These are phyloP conservation scores for Euphorbia tirucalli DNA, from an alignment of 345 rosid species.

Conservation along the genomic window DNA sequence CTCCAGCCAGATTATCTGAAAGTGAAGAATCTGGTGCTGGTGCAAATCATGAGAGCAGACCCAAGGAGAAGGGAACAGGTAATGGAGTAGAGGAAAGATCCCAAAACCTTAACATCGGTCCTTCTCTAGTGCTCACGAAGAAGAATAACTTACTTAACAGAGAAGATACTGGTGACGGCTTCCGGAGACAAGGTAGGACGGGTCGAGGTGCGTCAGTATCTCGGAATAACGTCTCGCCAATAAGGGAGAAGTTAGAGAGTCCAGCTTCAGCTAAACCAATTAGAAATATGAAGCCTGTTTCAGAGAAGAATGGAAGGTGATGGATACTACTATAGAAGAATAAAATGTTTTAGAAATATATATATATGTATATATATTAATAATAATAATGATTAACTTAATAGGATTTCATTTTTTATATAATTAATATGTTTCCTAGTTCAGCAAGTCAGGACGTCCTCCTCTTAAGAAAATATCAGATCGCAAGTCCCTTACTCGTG, in stretches of 20 bases:
- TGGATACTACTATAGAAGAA: slow-evolving; percentile 11
- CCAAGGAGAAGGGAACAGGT: slow-evolving; percentile 36
- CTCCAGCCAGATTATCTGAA: slow-evolving; percentile 54
- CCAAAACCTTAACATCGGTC: slow-evolving; percentile 24
- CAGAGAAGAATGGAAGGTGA: slow-evolving; percentile 55
- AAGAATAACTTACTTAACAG: slow-evolving; percentile 35
- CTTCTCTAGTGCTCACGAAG: slow-evolving; percentile 32
- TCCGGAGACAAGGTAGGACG: slow-evolving; percentile 51
- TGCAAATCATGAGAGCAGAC: slow-evolving; percentile 38
- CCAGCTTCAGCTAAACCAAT: slow-evolving; percentile 36
- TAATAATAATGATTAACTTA: neutral
- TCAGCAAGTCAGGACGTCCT: slow-evolving; percentile 59
- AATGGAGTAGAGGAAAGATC: slow-evolving; percentile 38
- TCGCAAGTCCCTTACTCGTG: slow-evolving; percentile 41
- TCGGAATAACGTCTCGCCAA: slow-evolving; percentile 35
- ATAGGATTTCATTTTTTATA: neutral
- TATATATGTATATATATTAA: no score
- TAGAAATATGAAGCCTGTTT: slow-evolving; percentile 39
- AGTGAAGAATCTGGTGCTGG: slow-evolving; percentile 53
- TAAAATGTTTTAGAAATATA: neutral
- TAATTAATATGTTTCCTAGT: slow-evolving; percentile 19
- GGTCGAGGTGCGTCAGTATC: slow-evolving; percentile 40
- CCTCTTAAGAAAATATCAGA: slow-evolving; percentile 55
- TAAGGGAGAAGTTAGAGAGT: slow-evolving; percentile 47
- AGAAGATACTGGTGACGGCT: slow-evolving; percentile 47